Evolutionary conservation across 116 monocot genomes (phyloP).

Genomic region (Dioscorea cayenensis): DNA sequence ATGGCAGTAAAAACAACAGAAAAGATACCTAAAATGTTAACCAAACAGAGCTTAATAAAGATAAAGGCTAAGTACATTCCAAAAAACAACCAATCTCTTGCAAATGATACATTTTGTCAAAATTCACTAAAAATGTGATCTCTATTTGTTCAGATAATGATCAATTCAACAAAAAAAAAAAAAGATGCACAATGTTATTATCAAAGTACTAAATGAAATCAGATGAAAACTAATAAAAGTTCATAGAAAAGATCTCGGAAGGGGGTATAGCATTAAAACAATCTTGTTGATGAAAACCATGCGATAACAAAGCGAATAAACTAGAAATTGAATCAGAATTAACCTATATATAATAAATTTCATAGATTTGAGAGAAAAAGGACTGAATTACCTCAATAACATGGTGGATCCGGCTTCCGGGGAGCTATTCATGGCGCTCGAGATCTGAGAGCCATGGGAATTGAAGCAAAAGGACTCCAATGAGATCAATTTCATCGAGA

Average conservation of each 20-base stretch:
- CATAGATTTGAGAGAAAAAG: not conserved
- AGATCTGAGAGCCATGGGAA: too few relatives aligned
- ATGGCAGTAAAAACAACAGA: conserved; percentile 72
- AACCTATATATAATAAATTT: not conserved
- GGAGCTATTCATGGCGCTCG: not conserved
- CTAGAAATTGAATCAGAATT: conserved; percentile 19
- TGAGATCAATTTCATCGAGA: not conserved
- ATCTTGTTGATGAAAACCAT: conserved; percentile 99
- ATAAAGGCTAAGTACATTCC: not conserved
- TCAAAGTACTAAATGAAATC: conserved; percentile 4
- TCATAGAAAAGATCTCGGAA: conserved; percentile 27
- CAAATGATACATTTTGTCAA: not conserved
- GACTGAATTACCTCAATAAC: conserved; percentile 1
- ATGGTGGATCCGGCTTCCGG: not conserved
- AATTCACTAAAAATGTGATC: too few relatives aligned
- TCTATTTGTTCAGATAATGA: too few relatives aligned
- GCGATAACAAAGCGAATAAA: conserved; percentile 68
- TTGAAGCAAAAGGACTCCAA: not conserved
- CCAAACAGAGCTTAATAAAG: not conserved
- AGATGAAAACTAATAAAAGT: not conserved
- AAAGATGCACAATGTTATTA: not conserved
- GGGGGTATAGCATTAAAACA: conserved; percentile 87
- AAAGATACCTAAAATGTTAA: conserved; percentile 58
- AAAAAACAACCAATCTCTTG: not conserved
- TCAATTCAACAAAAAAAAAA: too few relatives aligned